Evolutionary conservation across 768 basidiomycete genomes (phyloP), one percentile per base, ranked within the genome.

Genomic region (Chiua virens): DNA sequence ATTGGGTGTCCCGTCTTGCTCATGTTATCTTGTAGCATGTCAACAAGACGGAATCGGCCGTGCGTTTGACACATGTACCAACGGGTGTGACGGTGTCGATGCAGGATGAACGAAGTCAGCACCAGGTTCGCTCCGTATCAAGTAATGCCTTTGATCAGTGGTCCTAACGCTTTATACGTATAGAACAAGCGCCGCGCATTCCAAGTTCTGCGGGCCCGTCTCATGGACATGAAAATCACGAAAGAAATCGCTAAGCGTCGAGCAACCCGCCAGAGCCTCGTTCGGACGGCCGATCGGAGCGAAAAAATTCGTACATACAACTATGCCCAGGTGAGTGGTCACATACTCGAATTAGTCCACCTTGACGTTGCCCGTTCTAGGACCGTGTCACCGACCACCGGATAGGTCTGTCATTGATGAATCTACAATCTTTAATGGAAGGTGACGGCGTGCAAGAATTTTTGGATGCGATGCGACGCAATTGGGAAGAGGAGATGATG

Each of bases 271-370:
- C 76, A 82, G 30, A 85, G 73, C 54, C 84, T 98, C 4, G 86
- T 98, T 9, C 81, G 83, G 38, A 84, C 86, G 0, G 86, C 85
- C 2, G 93, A 95, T 63, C 75, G 97, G 20, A 92, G 91, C 58
- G 94, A 98, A 63, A 98, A 98, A 67, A 89, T 98, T 50, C 75
- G 97, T 54, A 98, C 97, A 5, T 98, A 98, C 70, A 98, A 97
- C 61, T 95, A 86, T 67, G 82, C 92, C 1, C 93, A 94, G 77
- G 92, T 80, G 43, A 35, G 54, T 47, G 8, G 20, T 13, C 18
- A 14, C 13, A 9, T 5, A 10, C 8, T 8, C 3, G 23, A 8
- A 2, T 15, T 17, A 13, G n/a, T 17, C 10, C 5, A 3, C 8
- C 1, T 42, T 49, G 38, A 55, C 37, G 17, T n/a, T 11, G 38